Evolutionary conservation across 345 rosid species (phyloP), one percentile per base, ranked within the genome.

Genomic region (Stellera chamaejasme): DNA sequence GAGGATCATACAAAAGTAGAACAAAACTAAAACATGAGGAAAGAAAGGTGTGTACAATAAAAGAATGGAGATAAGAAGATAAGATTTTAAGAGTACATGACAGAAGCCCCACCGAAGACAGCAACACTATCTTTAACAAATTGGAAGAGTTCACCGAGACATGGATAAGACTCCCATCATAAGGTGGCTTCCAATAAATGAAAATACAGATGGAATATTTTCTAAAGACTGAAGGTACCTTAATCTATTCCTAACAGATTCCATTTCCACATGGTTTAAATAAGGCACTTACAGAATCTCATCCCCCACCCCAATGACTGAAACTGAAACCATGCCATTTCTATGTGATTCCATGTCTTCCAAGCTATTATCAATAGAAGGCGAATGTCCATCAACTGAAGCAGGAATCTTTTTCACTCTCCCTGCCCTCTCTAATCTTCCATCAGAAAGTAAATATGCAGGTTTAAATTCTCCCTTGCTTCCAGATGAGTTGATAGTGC

Each of bases 371-470:
- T 67, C 68, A 48, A 27, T 61, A 36, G 68, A 59, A 14, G 66
- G 64, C 56, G 45, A 10, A 47, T 32, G 52, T 46, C 50, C 60
- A 46, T 61, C 43, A 27, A 55, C 66, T 51, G 73, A 39, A 61
- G 70, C 43, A 55, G 84, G 65, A 51, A 10, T 16, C 75, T 74
- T 89, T 67, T 85, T 89, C 42, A 62, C 86, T 75, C 99, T 79
- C 44, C 99, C 99, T n/a, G 99, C 99, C 71, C 99, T 81, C 70
- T 93, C 99, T 69, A 77, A 74, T 73, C 99, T 87, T 69, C 97
- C 99, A 76, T 93, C 97, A 46, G 90, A 72, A 71, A 93, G 99
- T 81, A 87, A 60, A 71, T 93, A 89, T 45, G 99, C 99, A 63
- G 99, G 99, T 74, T 82, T 83, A 64, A 87, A 93, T 60, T 79